Conservation (phyloP, 163 green algal genomes). For the Scenedesmus sp. region DNA sequence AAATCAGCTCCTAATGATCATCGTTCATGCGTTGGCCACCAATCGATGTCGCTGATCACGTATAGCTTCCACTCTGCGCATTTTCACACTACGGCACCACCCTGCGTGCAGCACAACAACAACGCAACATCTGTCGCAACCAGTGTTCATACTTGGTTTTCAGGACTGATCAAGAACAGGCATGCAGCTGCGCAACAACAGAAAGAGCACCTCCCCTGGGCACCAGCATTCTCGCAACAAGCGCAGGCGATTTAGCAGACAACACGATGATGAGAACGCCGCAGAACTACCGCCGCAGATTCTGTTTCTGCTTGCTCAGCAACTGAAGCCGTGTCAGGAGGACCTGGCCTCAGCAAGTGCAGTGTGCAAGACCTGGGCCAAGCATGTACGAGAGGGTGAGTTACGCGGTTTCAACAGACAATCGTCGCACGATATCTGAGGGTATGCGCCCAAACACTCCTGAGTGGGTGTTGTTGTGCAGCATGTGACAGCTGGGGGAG, state of each 20-base stretch:
- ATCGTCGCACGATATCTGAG: not conserved
- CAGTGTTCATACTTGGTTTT: not conserved
- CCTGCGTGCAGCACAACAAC: not conserved
- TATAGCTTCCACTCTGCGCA: not conserved
- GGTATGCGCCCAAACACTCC: not conserved
- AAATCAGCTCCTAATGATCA: not conserved
- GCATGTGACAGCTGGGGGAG: not conserved
- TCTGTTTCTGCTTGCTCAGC: conserved; percentile 4
- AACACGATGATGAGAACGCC: not conserved
- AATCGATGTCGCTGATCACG: not conserved
- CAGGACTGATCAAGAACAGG: not conserved
- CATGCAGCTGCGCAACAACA: conserved; percentile 6
- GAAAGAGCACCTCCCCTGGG: not conserved
- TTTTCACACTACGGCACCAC: not conserved
- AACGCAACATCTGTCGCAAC: not conserved
- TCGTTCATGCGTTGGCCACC: not conserved
- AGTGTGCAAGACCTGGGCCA: conserved; percentile 36
- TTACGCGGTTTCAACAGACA: not conserved
- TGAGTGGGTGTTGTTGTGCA: not conserved
- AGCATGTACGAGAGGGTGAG: conserved; percentile 11
- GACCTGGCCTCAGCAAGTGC: conserved; percentile 13
- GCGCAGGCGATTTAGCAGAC: not conserved
- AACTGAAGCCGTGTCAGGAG: conserved; percentile 16
- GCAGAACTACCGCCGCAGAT: not conserved
- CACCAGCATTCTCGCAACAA: not conserved